phyloP scores from a whole-genome alignment of 176 grass and related monocot species.

The Calamus simplicifolius region DNA sequence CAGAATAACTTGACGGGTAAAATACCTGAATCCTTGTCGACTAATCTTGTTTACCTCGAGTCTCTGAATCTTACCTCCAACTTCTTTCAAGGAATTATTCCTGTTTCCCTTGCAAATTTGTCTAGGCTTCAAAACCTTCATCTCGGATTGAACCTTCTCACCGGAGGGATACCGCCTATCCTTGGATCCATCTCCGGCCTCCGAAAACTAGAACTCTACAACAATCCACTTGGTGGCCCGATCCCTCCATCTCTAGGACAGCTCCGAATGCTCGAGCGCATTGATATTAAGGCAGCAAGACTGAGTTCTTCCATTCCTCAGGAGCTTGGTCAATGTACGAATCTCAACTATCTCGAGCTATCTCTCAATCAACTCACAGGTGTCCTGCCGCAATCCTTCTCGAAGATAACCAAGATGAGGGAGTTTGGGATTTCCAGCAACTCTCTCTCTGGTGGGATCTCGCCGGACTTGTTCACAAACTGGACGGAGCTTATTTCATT shows the following conservation, averaged over 20 bases:
- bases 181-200: conserved; percentile 36
- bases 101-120: conserved; percentile 29
- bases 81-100: conserved; percentile 31
- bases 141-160: conserved; percentile 31
- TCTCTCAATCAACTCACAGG: background rate
- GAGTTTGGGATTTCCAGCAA: conserved; percentile 65
- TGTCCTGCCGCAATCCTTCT: conserved; percentile 1
- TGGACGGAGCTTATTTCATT: conserved; percentile 56
- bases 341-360: conserved; percentile 20
- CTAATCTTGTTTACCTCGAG: conserved; percentile 27
- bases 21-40: conserved; percentile 29
- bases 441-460: conserved; percentile 45
- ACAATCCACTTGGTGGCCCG: conserved; percentile 40
- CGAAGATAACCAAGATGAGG: background rate
- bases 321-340: conserved; percentile 44
- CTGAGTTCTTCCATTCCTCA: conserved; percentile 46
- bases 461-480: conserved; percentile 37
- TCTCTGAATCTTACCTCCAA: conserved; percentile 41
- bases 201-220: conserved; percentile 31
- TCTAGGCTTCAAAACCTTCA: conserved; percentile 31
- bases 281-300: conserved; percentile 30
- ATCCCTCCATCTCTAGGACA: conserved; percentile 49
- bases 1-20: conserved; percentile 28
- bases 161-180: conserved; percentile 37
- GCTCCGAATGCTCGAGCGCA: conserved; percentile 34